A percentile compares a stretch with the other conserved stretches of the same genome.
These are phyloP conservation scores for Aspergillus diversus DNA, from an alignment of 495 filamentous ascomycete genomes.

Conservation along the genomic window DNA sequence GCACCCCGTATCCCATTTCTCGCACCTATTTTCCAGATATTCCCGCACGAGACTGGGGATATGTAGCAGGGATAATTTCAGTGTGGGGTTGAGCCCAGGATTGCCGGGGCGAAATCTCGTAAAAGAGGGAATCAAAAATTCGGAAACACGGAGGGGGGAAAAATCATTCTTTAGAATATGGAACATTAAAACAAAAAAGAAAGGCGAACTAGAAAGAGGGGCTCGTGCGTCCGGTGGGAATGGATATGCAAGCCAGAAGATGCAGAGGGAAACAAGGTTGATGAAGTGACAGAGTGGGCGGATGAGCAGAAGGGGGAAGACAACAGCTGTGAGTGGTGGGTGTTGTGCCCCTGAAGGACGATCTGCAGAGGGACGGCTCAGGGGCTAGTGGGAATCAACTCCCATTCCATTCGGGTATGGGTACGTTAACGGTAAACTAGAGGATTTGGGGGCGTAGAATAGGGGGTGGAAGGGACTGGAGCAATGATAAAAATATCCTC, in stretches of 20 bases:
- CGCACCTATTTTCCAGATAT: background rate
- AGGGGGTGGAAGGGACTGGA: background rate
- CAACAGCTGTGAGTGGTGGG: background rate
- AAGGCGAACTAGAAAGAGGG: background rate
- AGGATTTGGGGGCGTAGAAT: slow-evolving; percentile 11
- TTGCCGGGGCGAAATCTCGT: background rate
- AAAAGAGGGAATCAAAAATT: background rate
- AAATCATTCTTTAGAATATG: background rate
- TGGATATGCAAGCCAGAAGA: slow-evolving; percentile 15
- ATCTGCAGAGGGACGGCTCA: slow-evolving; percentile 14
- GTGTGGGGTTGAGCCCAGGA: background rate
- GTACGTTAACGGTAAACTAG: slow-evolving; percentile 6
- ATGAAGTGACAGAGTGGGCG: background rate
- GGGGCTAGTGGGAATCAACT: slow-evolving; percentile 4
- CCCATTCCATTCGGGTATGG: background rate
- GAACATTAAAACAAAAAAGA: background rate
- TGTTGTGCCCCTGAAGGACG: slow-evolving; percentile 11
- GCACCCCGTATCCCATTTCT: background rate
- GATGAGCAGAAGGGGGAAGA: background rate
- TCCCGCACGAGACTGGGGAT: background rate
- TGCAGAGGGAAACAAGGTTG: slow-evolving; percentile 2
- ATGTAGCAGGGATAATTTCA: background rate
- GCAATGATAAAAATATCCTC: slow-evolving; percentile 4
- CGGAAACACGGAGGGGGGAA: background rate
- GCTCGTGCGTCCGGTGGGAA: slow-evolving; percentile 14